Base-by-base conservation (phyloP, 371 early-diverging fungal species). In the Mortierella sp. region DNA sequence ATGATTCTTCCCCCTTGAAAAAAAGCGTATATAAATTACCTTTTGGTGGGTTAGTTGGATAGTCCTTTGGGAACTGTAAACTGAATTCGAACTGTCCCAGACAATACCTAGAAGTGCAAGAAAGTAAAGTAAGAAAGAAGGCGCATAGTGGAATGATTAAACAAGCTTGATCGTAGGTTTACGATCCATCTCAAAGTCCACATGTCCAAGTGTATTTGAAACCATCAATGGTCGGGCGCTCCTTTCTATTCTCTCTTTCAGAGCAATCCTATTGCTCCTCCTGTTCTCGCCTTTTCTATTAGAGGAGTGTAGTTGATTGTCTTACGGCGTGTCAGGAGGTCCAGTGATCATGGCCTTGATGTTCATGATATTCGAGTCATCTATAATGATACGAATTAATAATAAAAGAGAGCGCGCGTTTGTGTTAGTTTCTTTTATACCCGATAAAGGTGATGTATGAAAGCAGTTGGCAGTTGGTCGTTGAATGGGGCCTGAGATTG, bases 341-440 rank as follows among this genome's bases (percentile, higher is more conserved):
- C 90, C 90, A 4, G 83, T 84, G 66, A 90, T 84, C 70, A 90
- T 69, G 37, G 88, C 87, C 67, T 87, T 86, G 67, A 87, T 83
- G 66, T 87, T 87, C 70, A 83, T 86, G 64, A 89, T 78, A 83
- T 89, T 83, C 8, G 76, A 71, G 61, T 88, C 88, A 66, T 84
- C 83, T 80, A 66, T 19, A 19, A 17, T 26, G 28, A 53, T 26
- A 53, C 3, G 12, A 26, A 53, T 45, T 3, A 17, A 15, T n/a
- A n/a, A n/a, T n/a, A 45, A 45, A 37, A 37, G 40, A 4, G 6
- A 8, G 40, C 40, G 40, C 8, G 40, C 8, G 40, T 37, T 37
- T 10, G 40, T 37, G 40, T 37, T 13, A 0, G 40, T 8, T 37
- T 1, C 13, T 17, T 8, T 17, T 8, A n/a, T n/a, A n/a, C n/a